phyloP scores from a whole-genome alignment of 176 grass and related monocot genomes.

The Lolium perenne region DNA sequence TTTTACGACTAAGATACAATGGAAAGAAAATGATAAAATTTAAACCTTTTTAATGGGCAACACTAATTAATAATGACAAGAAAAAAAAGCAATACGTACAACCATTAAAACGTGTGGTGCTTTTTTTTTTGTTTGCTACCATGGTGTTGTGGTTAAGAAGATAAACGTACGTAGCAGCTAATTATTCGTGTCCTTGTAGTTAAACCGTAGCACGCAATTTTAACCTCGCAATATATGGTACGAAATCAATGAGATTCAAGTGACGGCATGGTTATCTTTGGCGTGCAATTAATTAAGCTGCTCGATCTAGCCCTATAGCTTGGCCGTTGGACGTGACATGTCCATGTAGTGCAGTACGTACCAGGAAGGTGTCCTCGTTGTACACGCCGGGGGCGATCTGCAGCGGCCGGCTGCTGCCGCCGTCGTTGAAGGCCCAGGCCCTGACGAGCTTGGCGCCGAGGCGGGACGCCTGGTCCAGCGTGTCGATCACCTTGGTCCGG shows the following conservation, averaged over 20 bases:
- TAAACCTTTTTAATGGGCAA: not conserved
- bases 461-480: constrained; percentile 54
- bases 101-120: not conserved
- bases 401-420: constrained; percentile 58
- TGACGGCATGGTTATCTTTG: not conserved
- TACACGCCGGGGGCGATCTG: constrained; percentile 78
- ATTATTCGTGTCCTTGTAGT: not conserved
- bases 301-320: not conserved
- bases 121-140: no score
- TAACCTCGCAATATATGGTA: not conserved
- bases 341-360: not conserved
- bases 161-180: constrained; percentile 2
- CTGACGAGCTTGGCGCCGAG: constrained; percentile 60
- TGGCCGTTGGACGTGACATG: no score
- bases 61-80: not conserved
- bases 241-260: constrained; percentile 13
- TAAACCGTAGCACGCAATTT: not conserved
- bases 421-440: constrained; percentile 91
- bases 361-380: constrained; percentile 72
- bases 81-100: not conserved
- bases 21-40: not conserved
- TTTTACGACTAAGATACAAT: not conserved
- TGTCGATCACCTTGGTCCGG: constrained; percentile 54
- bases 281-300: not conserved
- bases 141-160: not conserved